Base-by-base conservation (phyloP, 768 basidiomycete genomes). In the Pleurotus citrinopileatus region DNA sequence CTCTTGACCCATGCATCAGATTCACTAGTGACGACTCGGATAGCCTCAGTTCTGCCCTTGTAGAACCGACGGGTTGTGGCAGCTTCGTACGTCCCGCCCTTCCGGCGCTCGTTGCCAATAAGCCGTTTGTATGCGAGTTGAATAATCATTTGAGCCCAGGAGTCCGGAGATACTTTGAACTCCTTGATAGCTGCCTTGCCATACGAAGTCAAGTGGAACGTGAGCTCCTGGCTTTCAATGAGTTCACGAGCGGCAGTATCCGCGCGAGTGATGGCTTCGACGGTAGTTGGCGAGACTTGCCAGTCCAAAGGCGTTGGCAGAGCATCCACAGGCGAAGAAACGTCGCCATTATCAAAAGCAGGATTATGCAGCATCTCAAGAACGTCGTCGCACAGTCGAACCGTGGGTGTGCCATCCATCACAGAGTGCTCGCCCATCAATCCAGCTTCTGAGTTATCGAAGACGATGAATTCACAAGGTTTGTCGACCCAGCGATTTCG, bases 1-100 rank as follows among this genome's bases (percentile, higher is more conserved):
- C 82, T 83, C 46, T 61, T 66, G n/a, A 83, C 85, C 79, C 88
- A 98, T 10, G 77, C 80, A 61, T 91, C 89, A 28, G 83, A 81
- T 69, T 95, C 88, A 42, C 72, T 74, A 10, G 82, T 86, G 12
- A 93, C 87, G 46, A 92, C 86, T 4, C 95, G 78, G 55, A 98
- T 92, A n/a, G 91, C 87, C 72, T 98, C 95, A 22, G 95, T 98
- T 43, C 95, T 80, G 12, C 95, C 95, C 64, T 94, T 90, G 70
- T 80, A 79, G 70, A 89, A 97, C 66, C 80, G 83, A 27, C 95
- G 79, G n/a, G 93, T 94, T 57, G 90, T 86, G 28, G 94, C 94
- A 54, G 92, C 89, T 70, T 98, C 95, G 65, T 98, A 98, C n/a
- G 93, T 94, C 3, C 82, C 91, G 2, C 90, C 93, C 25, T 73